These are phyloP conservation scores for Scytalidium sp. DNA, from an alignment of 2,329 filamentous ascomycete genomes.

Conservation along the genomic window DNA sequence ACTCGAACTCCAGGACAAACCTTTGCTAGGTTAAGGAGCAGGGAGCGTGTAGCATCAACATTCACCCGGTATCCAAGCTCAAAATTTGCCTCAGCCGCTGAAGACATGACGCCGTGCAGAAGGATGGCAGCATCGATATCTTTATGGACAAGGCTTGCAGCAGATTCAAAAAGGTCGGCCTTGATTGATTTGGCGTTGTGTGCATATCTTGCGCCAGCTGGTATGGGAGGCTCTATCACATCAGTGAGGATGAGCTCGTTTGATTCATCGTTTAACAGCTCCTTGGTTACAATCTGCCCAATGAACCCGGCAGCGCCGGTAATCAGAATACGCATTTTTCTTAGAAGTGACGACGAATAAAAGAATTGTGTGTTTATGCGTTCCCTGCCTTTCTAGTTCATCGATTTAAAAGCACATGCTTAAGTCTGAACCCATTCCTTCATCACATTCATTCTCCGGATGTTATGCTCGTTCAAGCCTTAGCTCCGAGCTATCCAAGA, in stretches of 20 bases:
- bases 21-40: slow-evolving; percentile 23
- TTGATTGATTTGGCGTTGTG: slow-evolving; percentile 12
- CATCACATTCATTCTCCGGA: too few relatives aligned
- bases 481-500: too few relatives aligned
- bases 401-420: too few relatives aligned
- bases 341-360: too few relatives aligned
- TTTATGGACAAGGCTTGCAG: slow-evolving; percentile 29
- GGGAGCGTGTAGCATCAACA: slow-evolving; percentile 49
- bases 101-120: slow-evolving; percentile 61
- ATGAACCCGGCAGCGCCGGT: slow-evolving; percentile 61
- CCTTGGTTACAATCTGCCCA: slow-evolving; percentile 53
- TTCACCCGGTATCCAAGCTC: slow-evolving; percentile 52
- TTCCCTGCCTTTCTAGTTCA: too few relatives aligned
- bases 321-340: slow-evolving; percentile 45
- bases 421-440: too few relatives aligned
- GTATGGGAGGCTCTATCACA: slow-evolving; percentile 46
- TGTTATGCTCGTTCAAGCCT: too few relatives aligned
- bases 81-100: slow-evolving; percentile 55
- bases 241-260: slow-evolving; percentile 49
- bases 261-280: slow-evolving; percentile 46
- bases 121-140: slow-evolving; percentile 47
- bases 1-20: slow-evolving; percentile 43
- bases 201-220: slow-evolving; percentile 26
- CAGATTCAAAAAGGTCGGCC: slow-evolving; percentile 22
- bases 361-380: too few relatives aligned